Conservation (phyloP, 2,329 filamentous ascomycete species). For the Aschersonia sp. region DNA sequence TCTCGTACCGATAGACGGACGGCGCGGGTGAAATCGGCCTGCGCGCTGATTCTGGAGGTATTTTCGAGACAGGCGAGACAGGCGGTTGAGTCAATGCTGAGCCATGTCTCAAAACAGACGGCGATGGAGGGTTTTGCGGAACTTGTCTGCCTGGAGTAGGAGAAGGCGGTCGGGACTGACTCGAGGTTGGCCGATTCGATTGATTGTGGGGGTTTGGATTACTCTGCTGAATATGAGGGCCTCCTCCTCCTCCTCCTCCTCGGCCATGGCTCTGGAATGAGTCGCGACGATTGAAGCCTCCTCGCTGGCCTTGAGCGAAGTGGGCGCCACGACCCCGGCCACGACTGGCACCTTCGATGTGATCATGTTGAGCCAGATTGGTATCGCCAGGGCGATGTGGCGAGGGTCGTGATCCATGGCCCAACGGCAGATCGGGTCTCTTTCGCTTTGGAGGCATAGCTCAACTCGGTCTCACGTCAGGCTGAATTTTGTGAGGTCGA, state of each 20-base stretch:
- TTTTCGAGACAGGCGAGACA: conserved; percentile 6
- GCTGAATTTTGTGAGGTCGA: not conserved
- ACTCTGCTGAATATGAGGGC: conserved; percentile 7
- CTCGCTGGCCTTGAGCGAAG: conserved; percentile 23
- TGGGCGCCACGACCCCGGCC: conserved; percentile 27
- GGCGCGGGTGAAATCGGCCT: conserved; percentile 14
- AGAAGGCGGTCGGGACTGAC: conserved; percentile 8
- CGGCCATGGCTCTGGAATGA: conserved; percentile 25
- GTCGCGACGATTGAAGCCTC: conserved; percentile 36
- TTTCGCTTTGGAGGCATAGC: conserved; percentile 46
- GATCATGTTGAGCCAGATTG: conserved; percentile 40
- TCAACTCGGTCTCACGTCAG: conserved; percentile 7
- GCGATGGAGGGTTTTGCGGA: conserved; percentile 6
- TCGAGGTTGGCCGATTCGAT: conserved; percentile 8
- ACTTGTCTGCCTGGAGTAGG: conserved; percentile 10
- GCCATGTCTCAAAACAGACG: not conserved
- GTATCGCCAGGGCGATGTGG: conserved; percentile 48
- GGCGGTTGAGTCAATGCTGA: conserved; percentile 5
- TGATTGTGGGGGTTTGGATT: conserved; percentile 8
- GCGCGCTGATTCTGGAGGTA: conserved; percentile 7
- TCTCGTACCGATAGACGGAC: conserved; percentile 54
- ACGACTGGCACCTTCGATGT: conserved; percentile 33
- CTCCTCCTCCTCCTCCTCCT: conserved; percentile 8
- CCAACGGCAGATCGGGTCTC: conserved; percentile 34
- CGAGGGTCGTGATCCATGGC: conserved; percentile 39